Percentiles rank a stretch among this genome's conserved stretches.
Conservation (phyloP, 2,329 filamentous ascomycete species). For the Ceratocystis huliohia region DNA sequence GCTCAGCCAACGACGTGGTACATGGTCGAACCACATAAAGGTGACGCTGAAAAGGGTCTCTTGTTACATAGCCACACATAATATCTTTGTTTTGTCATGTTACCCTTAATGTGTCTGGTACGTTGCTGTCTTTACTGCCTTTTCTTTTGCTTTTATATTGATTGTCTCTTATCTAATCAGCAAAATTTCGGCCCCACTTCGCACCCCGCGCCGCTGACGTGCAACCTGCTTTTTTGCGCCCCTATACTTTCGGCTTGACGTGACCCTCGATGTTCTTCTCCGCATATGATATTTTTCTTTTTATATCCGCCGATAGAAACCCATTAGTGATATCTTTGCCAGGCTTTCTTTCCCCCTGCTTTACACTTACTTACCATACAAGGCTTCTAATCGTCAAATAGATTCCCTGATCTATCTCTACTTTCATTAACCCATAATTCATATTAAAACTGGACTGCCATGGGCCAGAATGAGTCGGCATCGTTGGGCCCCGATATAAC, state of each 20-base stretch:
- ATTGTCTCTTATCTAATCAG: constrained; percentile 7
- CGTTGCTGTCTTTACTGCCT: not conserved
- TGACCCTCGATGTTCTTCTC: not conserved
- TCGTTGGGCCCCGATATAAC: constrained; percentile 48
- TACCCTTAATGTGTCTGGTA: not conserved
- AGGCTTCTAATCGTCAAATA: no score
- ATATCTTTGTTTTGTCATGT: not conserved
- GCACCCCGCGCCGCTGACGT: not conserved
- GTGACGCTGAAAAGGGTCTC: no score
- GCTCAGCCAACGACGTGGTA: no score
- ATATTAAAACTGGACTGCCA: constrained; percentile 30
- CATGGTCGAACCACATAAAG: no score
- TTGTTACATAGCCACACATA: not conserved
- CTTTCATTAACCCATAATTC: not conserved
- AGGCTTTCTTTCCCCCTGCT: no score
- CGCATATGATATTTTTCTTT: not conserved
- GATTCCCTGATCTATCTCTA: no score
- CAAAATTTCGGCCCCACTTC: constrained; percentile 7
- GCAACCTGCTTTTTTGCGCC: not conserved
- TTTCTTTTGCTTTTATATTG: not conserved
- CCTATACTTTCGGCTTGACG: not conserved
- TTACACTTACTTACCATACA: no score
- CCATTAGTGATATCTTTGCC: no score
- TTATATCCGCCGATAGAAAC: no score
- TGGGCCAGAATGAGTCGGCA: constrained; percentile 76